These are phyloP conservation scores for Halophytophthora polymorphica DNA, from an alignment of 352 stramenopile species.

Conservation along the genomic window DNA sequence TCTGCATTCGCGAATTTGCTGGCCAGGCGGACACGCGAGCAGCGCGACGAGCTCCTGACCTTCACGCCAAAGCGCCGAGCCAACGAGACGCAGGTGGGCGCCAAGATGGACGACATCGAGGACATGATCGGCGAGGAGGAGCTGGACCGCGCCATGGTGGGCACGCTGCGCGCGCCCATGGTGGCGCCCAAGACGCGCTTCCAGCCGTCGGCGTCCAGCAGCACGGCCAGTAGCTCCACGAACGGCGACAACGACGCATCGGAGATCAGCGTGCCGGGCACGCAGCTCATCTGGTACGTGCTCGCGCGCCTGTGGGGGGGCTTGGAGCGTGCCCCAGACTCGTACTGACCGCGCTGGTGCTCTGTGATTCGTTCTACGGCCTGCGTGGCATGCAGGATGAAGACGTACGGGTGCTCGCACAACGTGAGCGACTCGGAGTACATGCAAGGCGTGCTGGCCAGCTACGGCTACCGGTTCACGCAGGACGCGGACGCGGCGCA, in stretches of 20 bases:
- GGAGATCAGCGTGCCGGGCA: slow-evolving; percentile 45
- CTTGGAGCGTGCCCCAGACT: not conserved
- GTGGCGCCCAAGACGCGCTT: slow-evolving; percentile 57
- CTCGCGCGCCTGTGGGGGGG: not conserved
- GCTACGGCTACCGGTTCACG: slow-evolving; percentile 89
- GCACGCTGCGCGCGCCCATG: slow-evolving; percentile 45
- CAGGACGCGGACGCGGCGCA: slow-evolving; percentile 73
- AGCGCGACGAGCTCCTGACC: not conserved
- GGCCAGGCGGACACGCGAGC: not conserved
- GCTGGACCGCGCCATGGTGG: slow-evolving; percentile 47
- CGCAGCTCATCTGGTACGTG: slow-evolving; percentile 63
- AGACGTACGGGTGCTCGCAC: slow-evolving; percentile 92
- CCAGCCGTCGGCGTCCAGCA: slow-evolving; percentile 18
- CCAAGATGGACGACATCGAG: slow-evolving; percentile 71
- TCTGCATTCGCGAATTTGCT: slow-evolving; percentile 11
- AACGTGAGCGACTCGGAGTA: slow-evolving; percentile 94
- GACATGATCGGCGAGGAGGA: slow-evolving; percentile 79
- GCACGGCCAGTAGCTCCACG: slow-evolving; percentile 21
- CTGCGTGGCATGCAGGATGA: slow-evolving; percentile 40
- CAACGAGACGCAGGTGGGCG: not conserved
- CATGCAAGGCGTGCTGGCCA: slow-evolving; percentile 88
- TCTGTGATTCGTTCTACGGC: not conserved
- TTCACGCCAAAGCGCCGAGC: too few species aligned
- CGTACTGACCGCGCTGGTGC: not conserved
- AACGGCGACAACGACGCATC: slow-evolving; percentile 10